A percentile compares a stretch with the other conserved stretches of the same genome.
These are phyloP conservation scores for Ogataea methylovora DNA, from an alignment of 805 yeast genomes.

Conservation along the genomic window DNA sequence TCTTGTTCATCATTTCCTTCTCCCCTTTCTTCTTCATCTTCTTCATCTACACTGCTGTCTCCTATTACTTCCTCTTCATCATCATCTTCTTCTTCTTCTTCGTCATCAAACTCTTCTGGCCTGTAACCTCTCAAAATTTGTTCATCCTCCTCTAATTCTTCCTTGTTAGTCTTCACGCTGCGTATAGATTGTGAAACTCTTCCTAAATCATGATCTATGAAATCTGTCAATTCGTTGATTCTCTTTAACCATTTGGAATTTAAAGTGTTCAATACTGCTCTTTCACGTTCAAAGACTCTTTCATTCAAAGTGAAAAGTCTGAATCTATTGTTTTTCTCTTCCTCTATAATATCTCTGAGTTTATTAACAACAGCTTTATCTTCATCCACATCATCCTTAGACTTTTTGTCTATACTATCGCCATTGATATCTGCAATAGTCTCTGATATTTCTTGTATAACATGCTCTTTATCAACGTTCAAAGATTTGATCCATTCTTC, in stretches of 20 bases:
- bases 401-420: background rate
- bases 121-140: constrained; percentile 1
- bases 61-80: constrained; percentile 6
- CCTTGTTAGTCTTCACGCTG: constrained; percentile 6
- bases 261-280: constrained; percentile 10
- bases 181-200: constrained; percentile 8
- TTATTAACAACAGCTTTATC: constrained; percentile 8
- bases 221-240: constrained; percentile 13
- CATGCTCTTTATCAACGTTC: background rate
- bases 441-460: background rate
- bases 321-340: constrained; percentile 19
- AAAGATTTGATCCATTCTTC: background rate
- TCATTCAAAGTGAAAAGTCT: constrained; percentile 20
- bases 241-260: constrained; percentile 22
- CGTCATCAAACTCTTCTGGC: constrained; percentile 8
- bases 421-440: background rate
- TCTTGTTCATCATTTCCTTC: constrained; percentile 5
- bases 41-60: background rate
- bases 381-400: constrained; percentile 8
- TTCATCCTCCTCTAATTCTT: constrained; percentile 9
- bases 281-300: constrained; percentile 16
- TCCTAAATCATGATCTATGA: constrained; percentile 14
- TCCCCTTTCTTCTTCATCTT: constrained; percentile 5
- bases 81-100: constrained; percentile 7
- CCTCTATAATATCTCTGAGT: constrained; percentile 12